Evolutionary conservation across 495 filamentous ascomycete genomes (phyloP), one percentile per base, ranked within the genome.

Genomic region (Penicillium cataractarum): DNA sequence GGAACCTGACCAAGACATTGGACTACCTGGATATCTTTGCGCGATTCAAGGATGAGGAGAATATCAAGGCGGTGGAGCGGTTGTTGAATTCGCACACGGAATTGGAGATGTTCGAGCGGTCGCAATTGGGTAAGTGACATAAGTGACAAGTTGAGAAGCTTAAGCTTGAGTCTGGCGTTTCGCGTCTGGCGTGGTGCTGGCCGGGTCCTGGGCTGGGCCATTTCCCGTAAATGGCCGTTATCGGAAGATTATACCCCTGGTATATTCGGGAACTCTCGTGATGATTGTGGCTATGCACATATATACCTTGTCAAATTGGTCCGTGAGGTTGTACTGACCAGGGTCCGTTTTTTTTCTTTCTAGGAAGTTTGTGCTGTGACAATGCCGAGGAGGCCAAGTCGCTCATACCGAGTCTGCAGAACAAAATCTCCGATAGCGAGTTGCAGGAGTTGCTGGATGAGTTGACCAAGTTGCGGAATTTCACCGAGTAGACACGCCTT

Each of bases 301-400:
- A 8, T 46, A 46, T 46, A 24, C 40, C 40, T 54, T 35, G 21
- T 54, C 51, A 6, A 27, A 19, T 22, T 22, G 32, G 10, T 22
- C 32, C 21, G 29, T 33, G n/a, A 37, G 9, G 44, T 39, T 60
- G 46, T 42, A 33, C 58, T 60, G 35, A 60, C 50, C 32, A 5
- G 46, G 57, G 21, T 46, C 9, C 26, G 22, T 35, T 56, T 42
- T 15, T 21, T 44, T 55, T 40, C n/a, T 32, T n/a, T 58, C 58
- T 65, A 96, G 94, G 92, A 6, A 92, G 92, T 58, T 82, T 99
- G 24, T 96, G 92, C 76, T 97, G 92, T 70, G 93, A 97, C 66
- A 89, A 84, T 24, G 88, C 90, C 44, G 96, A 99, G 66, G 95
- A 99, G 80, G 96, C 95, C 65, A 97, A 97, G 81, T 96, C 91